Percentiles rank a stretch among this genome's conserved stretches.
These are phyloP conservation scores for Fusarium goolgardi DNA, from an alignment of 2,329 filamentous ascomycete genomes.

Conservation along the genomic window DNA sequence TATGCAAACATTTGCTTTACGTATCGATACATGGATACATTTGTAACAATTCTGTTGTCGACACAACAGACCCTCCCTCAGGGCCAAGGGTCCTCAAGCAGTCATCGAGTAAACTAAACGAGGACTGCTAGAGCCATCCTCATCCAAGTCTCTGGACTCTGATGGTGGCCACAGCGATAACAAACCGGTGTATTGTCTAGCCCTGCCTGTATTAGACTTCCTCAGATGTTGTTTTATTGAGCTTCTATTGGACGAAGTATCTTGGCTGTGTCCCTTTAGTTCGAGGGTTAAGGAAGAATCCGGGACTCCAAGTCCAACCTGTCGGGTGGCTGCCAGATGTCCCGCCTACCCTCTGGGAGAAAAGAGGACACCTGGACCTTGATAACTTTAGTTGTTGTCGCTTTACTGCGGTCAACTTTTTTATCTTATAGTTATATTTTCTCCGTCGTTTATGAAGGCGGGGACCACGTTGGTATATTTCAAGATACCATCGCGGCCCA, in stretches of 20 bases:
- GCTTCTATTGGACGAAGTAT: constrained; percentile 27
- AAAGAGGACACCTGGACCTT: constrained; percentile 22
- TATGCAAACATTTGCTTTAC: constrained; percentile 7
- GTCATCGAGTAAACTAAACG: constrained; percentile 33
- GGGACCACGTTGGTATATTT: constrained; percentile 24
- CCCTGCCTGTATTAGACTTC: constrained; percentile 37
- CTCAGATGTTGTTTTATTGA: constrained; percentile 22
- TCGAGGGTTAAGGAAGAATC: constrained; percentile 48
- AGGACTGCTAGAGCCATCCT: not conserved
- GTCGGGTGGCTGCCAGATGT: constrained; percentile 47
- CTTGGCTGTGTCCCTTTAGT: constrained; percentile 29
- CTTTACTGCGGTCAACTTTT: constrained; percentile 19
- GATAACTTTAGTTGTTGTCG: not conserved
- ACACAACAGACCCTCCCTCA: constrained; percentile 9
- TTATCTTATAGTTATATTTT: constrained; percentile 4
- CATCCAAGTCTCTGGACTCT: constrained; percentile 34
- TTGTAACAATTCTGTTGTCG: constrained; percentile 3
- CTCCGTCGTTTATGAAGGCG: not conserved
- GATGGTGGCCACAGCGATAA: constrained; percentile 49
- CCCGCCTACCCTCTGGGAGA: constrained; percentile 22
- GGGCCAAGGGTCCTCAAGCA: constrained; percentile 29
- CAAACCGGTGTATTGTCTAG: constrained; percentile 47
- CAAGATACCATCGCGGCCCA: not conserved
- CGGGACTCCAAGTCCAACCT: constrained; percentile 49
- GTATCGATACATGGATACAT: constrained; percentile 12